Evolutionary conservation across 352 stramenopile genomes (phyloP).

Genomic region (Phytophthora sp.): DNA sequence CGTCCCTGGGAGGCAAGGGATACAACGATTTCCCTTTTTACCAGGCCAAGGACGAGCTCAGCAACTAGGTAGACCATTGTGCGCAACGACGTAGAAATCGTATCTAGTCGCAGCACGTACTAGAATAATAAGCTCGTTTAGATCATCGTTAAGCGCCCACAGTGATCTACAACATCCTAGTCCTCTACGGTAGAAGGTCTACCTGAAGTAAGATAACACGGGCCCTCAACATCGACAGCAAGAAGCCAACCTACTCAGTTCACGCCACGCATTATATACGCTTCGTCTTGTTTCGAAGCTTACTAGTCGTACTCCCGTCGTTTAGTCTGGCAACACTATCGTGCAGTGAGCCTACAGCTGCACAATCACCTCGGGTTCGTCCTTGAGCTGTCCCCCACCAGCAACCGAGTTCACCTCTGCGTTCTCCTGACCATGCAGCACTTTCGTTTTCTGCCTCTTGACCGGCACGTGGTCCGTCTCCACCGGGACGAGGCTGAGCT

Average conservation of each 20-base stretch:
- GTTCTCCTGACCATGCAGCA: neutral
- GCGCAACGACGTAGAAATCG: too few species aligned
- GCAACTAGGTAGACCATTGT: neutral
- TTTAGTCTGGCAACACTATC: neutral
- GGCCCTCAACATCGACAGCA: too few species aligned
- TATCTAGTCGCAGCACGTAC: neutral
- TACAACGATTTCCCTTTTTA: conserved; percentile 39
- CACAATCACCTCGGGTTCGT: conserved; percentile 24
- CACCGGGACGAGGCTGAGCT: conserved; percentile 61
- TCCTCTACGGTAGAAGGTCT: too few species aligned
- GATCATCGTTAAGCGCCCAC: too few species aligned
- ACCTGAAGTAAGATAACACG: too few species aligned
- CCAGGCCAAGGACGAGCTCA: conserved; percentile 7
- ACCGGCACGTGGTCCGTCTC: conserved; percentile 7
- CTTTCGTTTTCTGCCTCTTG: conserved; percentile 5
- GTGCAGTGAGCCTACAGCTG: conserved; percentile 15
- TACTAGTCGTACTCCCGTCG: neutral
- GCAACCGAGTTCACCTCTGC: conserved; percentile 15
- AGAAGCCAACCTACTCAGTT: too few species aligned
- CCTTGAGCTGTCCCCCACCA: conserved; percentile 11
- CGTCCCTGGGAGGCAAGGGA: conserved; percentile 21
- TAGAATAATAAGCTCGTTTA: neutral
- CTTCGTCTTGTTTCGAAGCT: neutral
- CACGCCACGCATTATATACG: too few species aligned
- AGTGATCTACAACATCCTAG: too few species aligned